Evolutionary conservation across 257 asterid species (phyloP).

Genomic region (Datura wrightii): DNA sequence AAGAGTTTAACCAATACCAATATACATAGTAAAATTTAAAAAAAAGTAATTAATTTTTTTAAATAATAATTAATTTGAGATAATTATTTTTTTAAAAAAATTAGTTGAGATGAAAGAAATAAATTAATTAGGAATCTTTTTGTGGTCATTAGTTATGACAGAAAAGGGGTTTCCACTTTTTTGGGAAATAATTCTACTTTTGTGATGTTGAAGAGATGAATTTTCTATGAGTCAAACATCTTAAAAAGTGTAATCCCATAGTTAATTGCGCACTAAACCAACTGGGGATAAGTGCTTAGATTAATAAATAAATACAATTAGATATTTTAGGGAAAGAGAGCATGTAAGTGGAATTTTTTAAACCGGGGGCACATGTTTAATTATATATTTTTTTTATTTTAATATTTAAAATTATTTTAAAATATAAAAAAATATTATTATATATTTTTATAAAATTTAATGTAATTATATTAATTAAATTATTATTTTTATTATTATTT

Average conservation of each 20-base stretch:
- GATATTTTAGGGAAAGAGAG: no score
- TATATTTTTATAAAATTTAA: no score
- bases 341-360: background rate
- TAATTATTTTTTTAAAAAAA: no score
- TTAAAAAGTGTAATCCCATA: background rate
- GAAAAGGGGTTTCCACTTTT: background rate
- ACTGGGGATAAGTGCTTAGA: constrained; percentile 1
- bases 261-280: background rate
- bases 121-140: background rate
- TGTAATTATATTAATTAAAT: no score
- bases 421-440: no score
- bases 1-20: background rate
- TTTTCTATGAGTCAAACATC: background rate
- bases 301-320: no score
- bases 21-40: no score
- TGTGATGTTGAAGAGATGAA: background rate
- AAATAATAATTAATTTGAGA: no score
- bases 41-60: no score
- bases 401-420: background rate
- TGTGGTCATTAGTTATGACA: background rate
- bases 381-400: no score
- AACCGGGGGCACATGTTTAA: background rate
- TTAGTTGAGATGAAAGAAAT: no score
- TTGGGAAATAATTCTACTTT: background rate
- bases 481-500: no score